These are phyloP conservation scores for Cyclostephanos tholiformis DNA, from an alignment of 108 stramenopile genomes.

Conservation along the genomic window DNA sequence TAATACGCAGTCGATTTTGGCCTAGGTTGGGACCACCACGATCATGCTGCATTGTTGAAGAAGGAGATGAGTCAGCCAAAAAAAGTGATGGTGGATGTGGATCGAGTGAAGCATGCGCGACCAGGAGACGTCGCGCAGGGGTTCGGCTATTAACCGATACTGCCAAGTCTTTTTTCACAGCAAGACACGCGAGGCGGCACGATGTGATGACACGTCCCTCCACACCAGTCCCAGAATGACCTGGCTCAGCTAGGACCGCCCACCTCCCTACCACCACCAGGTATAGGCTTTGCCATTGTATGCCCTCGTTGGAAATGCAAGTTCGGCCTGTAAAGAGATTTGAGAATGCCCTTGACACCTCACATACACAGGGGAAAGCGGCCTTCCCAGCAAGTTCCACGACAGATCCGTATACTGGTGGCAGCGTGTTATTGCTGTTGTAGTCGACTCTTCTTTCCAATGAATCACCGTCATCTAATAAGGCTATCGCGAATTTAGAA, in stretches of 20 bases:
- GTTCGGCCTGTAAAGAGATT: constrained; percentile 63
- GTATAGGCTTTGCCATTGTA: constrained; percentile 90
- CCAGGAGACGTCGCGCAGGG: constrained; percentile 66
- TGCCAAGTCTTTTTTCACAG: constrained; percentile 55
- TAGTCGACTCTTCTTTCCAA: constrained; percentile 11
- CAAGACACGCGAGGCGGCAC: constrained; percentile 58
- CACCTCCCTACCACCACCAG: constrained; percentile 65
- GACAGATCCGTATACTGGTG: constrained; percentile 55
- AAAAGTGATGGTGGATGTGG: constrained; percentile 69
- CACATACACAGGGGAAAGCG: constrained; percentile 87
- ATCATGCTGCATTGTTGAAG: constrained; percentile 7
- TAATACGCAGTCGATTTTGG: constrained; percentile 32
- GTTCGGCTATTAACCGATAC: constrained; percentile 50
- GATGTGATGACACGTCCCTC: constrained; percentile 71
- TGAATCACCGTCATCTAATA: constrained; percentile 39
- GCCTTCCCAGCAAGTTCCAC: constrained; percentile 64
- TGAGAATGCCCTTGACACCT: constrained; percentile 59
- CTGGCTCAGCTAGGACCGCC: constrained; percentile 78
- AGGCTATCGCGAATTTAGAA: constrained; percentile 44
- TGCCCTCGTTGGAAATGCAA: constrained; percentile 78
- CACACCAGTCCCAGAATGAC: constrained; percentile 46
- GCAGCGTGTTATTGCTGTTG: background rate
- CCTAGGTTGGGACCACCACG: constrained; percentile 17
- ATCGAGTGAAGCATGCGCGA: constrained; percentile 62
- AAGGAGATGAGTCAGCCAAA: constrained; percentile 37